Percentiles rank a stretch among this genome's conserved stretches.
Evolutionary conservation across 768 basidiomycete species (phyloP).

Genomic region (Leucocoprinus leucothites): DNA sequence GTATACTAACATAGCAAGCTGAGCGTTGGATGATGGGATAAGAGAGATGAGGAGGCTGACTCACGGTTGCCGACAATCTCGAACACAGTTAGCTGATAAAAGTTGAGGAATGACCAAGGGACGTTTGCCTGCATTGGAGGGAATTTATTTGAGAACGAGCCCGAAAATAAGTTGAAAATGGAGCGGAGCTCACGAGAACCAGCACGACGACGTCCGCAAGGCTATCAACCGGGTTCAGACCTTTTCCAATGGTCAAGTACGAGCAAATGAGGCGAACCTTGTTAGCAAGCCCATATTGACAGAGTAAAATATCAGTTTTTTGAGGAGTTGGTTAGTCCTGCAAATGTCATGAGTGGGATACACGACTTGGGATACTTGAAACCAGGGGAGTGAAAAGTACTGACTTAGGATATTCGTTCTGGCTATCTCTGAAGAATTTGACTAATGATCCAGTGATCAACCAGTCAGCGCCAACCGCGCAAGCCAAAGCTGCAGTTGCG

Average conservation of each 20-base stretch:
- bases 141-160: too few species aligned
- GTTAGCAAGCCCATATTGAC: conserved; percentile 8
- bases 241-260: too few species aligned
- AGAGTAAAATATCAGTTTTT: conserved; percentile 9
- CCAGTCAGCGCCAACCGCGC: conserved; percentile 11
- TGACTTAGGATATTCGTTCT: not conserved
- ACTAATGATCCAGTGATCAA: conserved; percentile 7
- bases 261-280: not conserved
- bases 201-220: conserved; percentile 8
- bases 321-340: conserved; percentile 4
- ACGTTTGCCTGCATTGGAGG: not conserved
- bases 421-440: conserved; percentile 4
- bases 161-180: not conserved
- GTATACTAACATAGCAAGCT: not conserved
- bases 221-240: not conserved
- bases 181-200: not conserved
- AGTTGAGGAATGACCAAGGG: conserved; percentile 1
- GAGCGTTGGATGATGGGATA: not conserved
- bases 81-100: conserved; percentile 10
- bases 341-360: too few species aligned
- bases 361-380: too few species aligned
- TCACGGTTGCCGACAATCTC: conserved; percentile 9
- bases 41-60: not conserved
- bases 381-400: not conserved
- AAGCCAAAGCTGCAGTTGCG: conserved; percentile 4